Conservation (phyloP, 176 grass and related monocot species). For the Eleusine indica region DNA sequence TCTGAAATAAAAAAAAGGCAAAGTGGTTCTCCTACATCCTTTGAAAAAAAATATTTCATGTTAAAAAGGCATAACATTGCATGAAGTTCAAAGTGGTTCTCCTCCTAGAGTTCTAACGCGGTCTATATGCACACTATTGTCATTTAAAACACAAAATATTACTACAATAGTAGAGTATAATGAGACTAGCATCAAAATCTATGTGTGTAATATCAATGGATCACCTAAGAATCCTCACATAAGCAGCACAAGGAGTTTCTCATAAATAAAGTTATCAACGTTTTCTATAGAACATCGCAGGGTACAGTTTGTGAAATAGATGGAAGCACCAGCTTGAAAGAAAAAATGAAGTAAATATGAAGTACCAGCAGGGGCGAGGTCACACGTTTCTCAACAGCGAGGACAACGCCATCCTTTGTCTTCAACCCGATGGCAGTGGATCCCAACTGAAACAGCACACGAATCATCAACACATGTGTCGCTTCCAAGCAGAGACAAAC, state of each 20-base stretch:
- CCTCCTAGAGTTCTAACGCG: neutral
- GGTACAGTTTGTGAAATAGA: neutral
- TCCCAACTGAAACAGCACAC: conserved; percentile 58
- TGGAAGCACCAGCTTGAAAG: neutral
- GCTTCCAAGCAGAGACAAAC: neutral
- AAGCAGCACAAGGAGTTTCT: too few relatives aligned
- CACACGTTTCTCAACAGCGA: conserved; percentile 95
- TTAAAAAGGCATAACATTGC: neutral
- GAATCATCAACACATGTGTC: neutral
- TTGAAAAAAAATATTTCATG: neutral
- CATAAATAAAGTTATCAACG: too few relatives aligned
- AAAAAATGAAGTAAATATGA: neutral
- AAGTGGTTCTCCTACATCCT: neutral
- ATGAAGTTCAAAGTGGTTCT: neutral
- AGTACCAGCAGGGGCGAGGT: conserved; percentile 87
- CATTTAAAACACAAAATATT: neutral
- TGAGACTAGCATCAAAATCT: too few relatives aligned
- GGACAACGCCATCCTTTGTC: conserved; percentile 91
- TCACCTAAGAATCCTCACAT: neutral
- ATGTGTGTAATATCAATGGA: too few relatives aligned
- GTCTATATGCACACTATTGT: neutral
- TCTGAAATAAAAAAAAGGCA: neutral
- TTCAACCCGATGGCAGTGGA: conserved; percentile 88
- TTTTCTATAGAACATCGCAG: neutral
- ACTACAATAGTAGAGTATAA: neutral